phyloP scores from a whole-genome alignment of 2,329 filamentous ascomycete species.

The Ophiocordyceps australis region DNA sequence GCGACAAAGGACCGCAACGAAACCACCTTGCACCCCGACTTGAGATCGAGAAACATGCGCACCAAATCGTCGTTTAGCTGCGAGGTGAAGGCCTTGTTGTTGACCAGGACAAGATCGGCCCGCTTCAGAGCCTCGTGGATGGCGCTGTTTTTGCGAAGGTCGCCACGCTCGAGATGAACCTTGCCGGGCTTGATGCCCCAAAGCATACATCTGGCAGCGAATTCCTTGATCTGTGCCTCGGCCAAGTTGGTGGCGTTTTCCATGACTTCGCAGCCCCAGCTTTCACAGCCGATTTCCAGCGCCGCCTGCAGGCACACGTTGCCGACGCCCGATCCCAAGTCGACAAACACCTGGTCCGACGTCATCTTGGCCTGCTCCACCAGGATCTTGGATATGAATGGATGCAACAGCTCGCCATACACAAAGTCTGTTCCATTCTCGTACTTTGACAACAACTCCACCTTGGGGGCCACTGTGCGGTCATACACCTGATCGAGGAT shows the following conservation, averaged over 20 bases:
- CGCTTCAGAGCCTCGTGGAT: conserved; percentile 60
- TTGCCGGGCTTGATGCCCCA: conserved; percentile 75
- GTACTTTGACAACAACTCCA: conserved; percentile 70
- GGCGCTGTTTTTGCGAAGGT: conserved; percentile 58
- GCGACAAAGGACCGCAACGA: conserved; percentile 86
- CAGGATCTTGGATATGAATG: conserved; percentile 71
- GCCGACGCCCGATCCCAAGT: conserved; percentile 87
- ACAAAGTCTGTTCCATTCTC: conserved; percentile 84
- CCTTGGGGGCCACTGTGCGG: conserved; percentile 77
- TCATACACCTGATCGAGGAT: conserved; percentile 82
- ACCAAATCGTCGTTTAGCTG: conserved; percentile 71
- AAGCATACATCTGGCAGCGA: conserved; percentile 64
- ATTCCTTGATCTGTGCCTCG: conserved; percentile 64
- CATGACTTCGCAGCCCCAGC: conserved; percentile 96
- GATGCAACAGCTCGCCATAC: conserved; percentile 80
- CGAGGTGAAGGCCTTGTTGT: conserved; percentile 92
- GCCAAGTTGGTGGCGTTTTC: conserved; percentile 72
- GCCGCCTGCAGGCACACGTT: conserved; percentile 92
- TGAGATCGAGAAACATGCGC: conserved; percentile 83
- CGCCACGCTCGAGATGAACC: conserved; percentile 64
- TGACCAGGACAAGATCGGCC: conserved; percentile 91
- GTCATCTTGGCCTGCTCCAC: conserved; percentile 57
- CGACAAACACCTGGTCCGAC: conserved; percentile 76
- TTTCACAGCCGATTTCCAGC: conserved; percentile 81
- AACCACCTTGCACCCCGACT: conserved; percentile 75